Conservation (phyloP, 1,139 yeast genomes). For the Candida frijolesensis region DNA sequence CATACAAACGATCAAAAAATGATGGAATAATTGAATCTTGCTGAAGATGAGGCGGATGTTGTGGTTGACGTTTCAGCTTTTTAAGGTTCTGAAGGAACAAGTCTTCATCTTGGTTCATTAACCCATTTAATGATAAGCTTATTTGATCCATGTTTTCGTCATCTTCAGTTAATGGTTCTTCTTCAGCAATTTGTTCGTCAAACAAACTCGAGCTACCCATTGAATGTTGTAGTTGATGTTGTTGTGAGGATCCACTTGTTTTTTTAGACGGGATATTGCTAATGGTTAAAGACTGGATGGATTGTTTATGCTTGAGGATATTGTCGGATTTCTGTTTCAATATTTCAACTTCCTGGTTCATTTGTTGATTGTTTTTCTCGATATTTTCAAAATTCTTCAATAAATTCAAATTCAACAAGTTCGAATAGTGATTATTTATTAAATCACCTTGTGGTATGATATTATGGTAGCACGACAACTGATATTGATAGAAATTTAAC, state of each 20-base stretch:
- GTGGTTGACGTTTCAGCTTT: slow-evolving; percentile 3
- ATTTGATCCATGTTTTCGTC: slow-evolving; percentile 3
- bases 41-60: not conserved
- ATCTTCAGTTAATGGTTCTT: slow-evolving; percentile 6
- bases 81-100: not conserved
- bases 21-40: slow-evolving; percentile 3
- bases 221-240: slow-evolving; percentile 10
- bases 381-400: slow-evolving; percentile 43
- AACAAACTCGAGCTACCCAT: slow-evolving; percentile 17
- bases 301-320: slow-evolving; percentile 36
- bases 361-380: slow-evolving; percentile 32
- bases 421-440: slow-evolving; percentile 41
- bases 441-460: slow-evolving; percentile 30
- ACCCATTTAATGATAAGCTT: slow-evolving; percentile 5
- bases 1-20: slow-evolving; percentile 14
- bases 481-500: slow-evolving; percentile 40
- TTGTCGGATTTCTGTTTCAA: slow-evolving; percentile 34
- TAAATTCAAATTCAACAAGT: slow-evolving; percentile 39
- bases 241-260: slow-evolving; percentile 7
- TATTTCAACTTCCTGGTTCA: slow-evolving; percentile 30
- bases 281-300: slow-evolving; percentile 29
- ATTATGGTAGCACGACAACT: slow-evolving; percentile 46
- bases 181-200: slow-evolving; percentile 14
- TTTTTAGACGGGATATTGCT: not conserved
- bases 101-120: slow-evolving; percentile 6